Evolutionary conservation across 202 grass and related monocot genomes (phyloP).

Genomic region (Schoenoplectus triqueter): DNA sequence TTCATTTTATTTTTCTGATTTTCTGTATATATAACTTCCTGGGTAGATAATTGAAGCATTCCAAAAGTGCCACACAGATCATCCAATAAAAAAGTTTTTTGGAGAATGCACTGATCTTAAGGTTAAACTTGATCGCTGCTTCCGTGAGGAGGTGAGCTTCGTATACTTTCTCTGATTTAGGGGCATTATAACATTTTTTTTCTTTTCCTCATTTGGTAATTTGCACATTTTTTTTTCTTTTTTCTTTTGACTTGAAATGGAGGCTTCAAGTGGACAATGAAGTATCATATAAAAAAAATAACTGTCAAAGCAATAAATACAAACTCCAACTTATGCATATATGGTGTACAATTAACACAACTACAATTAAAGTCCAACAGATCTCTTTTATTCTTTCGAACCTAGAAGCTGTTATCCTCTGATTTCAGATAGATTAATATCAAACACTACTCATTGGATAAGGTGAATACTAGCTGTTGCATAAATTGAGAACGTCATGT

Average conservation of each 20-base stretch:
- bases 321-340: background rate
- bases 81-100: constrained; percentile 82
- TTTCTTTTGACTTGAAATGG: background rate
- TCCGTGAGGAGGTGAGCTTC: constrained; percentile 66
- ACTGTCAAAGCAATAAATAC: background rate
- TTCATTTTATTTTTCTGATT: constrained; percentile 15
- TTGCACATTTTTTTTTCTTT: background rate
- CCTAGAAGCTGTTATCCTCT: background rate
- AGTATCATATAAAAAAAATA: background rate
- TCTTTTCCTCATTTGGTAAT: constrained; percentile 20
- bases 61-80: constrained; percentile 83
- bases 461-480: background rate
- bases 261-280: background rate
- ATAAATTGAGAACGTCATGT: constrained; percentile 9
- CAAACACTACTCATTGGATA: constrained; percentile 9
- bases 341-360: background rate
- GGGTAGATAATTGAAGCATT: constrained; percentile 80
- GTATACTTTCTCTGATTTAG: background rate
- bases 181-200: constrained; percentile 35
- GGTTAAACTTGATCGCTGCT: constrained; percentile 85
- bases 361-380: background rate
- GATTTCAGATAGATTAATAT: background rate
- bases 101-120: constrained; percentile 93
- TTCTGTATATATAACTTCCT: constrained; percentile 12
- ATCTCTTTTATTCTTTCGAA: background rate